Conservation (phyloP, 805 yeast genomes). For the Teunomyces barrocoloradensis region DNA sequence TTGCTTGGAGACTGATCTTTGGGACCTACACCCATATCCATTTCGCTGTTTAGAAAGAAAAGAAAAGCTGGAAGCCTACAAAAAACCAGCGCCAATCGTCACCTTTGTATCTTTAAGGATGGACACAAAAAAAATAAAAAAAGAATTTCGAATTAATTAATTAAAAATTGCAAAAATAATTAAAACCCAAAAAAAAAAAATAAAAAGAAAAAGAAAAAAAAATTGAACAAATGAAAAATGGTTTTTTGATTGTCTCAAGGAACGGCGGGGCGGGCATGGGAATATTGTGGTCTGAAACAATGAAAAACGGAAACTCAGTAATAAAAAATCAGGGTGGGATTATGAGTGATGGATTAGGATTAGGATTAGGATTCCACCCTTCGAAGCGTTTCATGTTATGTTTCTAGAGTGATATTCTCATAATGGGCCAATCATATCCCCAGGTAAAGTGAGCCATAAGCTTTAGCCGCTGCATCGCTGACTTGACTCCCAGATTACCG, state of each 20-base stretch:
- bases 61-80: not conserved
- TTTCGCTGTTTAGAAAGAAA: not conserved
- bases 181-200: not conserved
- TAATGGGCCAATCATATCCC: too few relatives aligned
- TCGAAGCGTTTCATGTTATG: too few relatives aligned
- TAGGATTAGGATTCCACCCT: too few relatives aligned
- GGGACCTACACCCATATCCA: slow-evolving; percentile 4
- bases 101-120: not conserved
- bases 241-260: not conserved
- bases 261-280: not conserved
- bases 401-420: too few relatives aligned
- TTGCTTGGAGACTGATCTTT: not conserved
- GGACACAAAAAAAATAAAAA: not conserved
- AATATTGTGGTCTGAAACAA: not conserved
- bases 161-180: not conserved
- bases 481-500: too few relatives aligned
- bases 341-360: too few relatives aligned
- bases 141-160: not conserved
- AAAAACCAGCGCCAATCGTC: not conserved
- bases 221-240: too few relatives aligned
- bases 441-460: too few relatives aligned
- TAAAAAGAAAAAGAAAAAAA: too few relatives aligned
- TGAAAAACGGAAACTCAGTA: not conserved
- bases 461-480: too few relatives aligned
- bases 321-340: not conserved